A percentile compares a stretch with the other conserved stretches of the same genome.
phyloP scores from a whole-genome alignment of 1,139 yeast genomes.

The Ashbya aceris region DNA sequence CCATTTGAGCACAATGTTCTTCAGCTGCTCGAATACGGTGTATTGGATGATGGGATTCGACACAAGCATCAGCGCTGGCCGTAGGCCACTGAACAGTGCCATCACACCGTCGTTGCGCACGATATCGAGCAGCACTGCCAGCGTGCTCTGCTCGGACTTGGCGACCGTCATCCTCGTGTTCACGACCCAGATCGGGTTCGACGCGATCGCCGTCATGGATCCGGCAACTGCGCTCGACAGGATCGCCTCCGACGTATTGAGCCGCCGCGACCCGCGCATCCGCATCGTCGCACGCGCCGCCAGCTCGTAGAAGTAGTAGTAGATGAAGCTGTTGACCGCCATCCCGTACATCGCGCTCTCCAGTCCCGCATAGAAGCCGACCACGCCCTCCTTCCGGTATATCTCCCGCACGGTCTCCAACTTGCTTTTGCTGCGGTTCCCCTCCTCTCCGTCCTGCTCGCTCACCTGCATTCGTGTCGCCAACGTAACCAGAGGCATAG shows the following conservation, averaged over 20 bases:
- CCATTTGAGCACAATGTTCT: constrained; percentile 43
- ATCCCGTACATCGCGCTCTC: constrained; percentile 85
- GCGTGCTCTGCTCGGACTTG: constrained; percentile 37
- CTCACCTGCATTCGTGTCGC: constrained; percentile 69
- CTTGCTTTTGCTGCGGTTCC: constrained; percentile 17
- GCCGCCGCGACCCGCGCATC: constrained; percentile 28
- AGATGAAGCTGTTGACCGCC: constrained; percentile 75
- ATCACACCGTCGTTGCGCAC: constrained; percentile 60
- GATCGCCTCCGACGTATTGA: constrained; percentile 64
- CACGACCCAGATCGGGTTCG: constrained; percentile 97
- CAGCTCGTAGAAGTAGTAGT: constrained; percentile 78
- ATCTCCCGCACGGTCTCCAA: constrained; percentile 35
- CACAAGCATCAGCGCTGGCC: constrained; percentile 80
- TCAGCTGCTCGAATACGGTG: constrained; percentile 81
- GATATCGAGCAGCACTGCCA: constrained; percentile 51
- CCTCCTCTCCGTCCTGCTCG: constrained; percentile 17
- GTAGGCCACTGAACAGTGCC: constrained; percentile 72
- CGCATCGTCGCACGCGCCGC: constrained; percentile 11
- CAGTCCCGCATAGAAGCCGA: constrained; percentile 73
- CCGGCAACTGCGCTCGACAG: constrained; percentile 83
- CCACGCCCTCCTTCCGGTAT: constrained; percentile 52
- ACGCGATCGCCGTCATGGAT: constrained; percentile 67
- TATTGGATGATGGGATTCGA: constrained; percentile 86
- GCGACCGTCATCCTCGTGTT: constrained; percentile 74
- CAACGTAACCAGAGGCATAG: constrained; percentile 77